Conservation (phyloP, 1,139 yeast species). For the Diutina siamensis region DNA sequence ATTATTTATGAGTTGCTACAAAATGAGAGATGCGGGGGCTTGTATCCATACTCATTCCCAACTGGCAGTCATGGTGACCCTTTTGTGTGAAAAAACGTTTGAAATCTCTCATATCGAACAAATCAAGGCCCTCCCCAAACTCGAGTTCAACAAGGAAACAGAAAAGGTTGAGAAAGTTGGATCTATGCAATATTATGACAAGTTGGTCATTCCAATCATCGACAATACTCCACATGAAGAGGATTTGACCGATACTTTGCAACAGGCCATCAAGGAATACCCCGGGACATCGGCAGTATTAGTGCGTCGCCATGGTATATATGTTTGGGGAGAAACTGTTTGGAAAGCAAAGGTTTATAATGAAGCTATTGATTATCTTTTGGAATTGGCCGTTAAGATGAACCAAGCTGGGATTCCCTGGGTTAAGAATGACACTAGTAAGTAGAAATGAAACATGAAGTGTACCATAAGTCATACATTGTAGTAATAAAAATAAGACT, state of each 20-base stretch:
- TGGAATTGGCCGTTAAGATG: slow-evolving; percentile 82
- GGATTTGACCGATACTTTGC: slow-evolving; percentile 60
- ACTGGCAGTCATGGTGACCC: slow-evolving; percentile 70
- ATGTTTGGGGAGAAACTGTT: slow-evolving; percentile 88
- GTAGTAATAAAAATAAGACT: no score
- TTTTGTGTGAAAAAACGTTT: slow-evolving; percentile 45
- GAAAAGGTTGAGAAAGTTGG: slow-evolving; percentile 52
- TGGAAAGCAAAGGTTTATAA: slow-evolving; percentile 91
- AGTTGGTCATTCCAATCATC: slow-evolving; percentile 74
- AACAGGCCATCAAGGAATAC: slow-evolving; percentile 49
- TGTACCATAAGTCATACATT: no score
- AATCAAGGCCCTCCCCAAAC: slow-evolving; percentile 75
- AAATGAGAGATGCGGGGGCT: slow-evolving; percentile 70
- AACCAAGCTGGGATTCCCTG: slow-evolving; percentile 46
- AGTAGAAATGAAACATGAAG: neutral
- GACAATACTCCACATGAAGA: slow-evolving; percentile 87
- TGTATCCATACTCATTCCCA: slow-evolving; percentile 94
- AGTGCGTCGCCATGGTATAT: slow-evolving; percentile 89
- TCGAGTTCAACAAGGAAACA: slow-evolving; percentile 16
- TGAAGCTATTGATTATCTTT: slow-evolving; percentile 83
- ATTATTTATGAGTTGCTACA: slow-evolving; percentile 67
- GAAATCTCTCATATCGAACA: slow-evolving; percentile 82
- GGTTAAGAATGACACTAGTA: slow-evolving; percentile 9
- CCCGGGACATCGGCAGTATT: slow-evolving; percentile 79
- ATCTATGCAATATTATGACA: slow-evolving; percentile 61